Conservation (phyloP, 495 filamentous ascomycete species). For the Friedmanniomyces simplex region DNA sequence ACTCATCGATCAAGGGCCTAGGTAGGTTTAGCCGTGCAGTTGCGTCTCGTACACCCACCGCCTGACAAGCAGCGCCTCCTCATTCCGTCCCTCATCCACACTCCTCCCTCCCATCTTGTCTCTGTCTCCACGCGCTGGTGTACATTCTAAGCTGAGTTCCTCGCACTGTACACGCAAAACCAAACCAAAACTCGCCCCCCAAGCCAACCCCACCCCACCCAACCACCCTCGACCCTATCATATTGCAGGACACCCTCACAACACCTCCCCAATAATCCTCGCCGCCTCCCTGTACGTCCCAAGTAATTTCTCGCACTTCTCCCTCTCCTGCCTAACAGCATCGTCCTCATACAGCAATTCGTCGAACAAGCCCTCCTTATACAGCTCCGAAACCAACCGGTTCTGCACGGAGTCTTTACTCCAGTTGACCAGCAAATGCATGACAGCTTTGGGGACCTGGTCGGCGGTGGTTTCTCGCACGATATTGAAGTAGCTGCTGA, state of each 20-base stretch:
- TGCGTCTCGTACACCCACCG: background rate
- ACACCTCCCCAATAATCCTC: conserved; percentile 93
- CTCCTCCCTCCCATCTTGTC: no score
- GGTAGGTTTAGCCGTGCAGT: background rate
- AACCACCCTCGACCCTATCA: background rate
- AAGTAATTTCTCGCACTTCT: conserved; percentile 93
- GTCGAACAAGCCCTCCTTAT: conserved; percentile 85
- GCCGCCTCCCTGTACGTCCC: conserved; percentile 93
- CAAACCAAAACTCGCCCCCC: no score
- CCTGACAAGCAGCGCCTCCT: background rate
- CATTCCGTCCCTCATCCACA: background rate
- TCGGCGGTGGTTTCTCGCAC: conserved; percentile 95
- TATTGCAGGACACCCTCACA: conserved; percentile 40
- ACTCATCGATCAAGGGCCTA: no score
- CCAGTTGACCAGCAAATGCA: conserved; percentile 97
- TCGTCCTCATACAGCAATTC: conserved; percentile 97
- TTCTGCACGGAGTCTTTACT: conserved; percentile 98
- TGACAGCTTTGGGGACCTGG: conserved; percentile 96
- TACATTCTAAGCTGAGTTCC: background rate
- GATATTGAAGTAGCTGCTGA: conserved; percentile 97
- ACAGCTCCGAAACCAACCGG: conserved; percentile 86
- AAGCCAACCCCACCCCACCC: background rate
- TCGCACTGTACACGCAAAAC: background rate
- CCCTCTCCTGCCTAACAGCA: conserved; percentile 88
- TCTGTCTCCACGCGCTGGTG: background rate